Base-by-base conservation (phyloP, 495 filamentous ascomycete species). In the Penicillium steckii region DNA sequence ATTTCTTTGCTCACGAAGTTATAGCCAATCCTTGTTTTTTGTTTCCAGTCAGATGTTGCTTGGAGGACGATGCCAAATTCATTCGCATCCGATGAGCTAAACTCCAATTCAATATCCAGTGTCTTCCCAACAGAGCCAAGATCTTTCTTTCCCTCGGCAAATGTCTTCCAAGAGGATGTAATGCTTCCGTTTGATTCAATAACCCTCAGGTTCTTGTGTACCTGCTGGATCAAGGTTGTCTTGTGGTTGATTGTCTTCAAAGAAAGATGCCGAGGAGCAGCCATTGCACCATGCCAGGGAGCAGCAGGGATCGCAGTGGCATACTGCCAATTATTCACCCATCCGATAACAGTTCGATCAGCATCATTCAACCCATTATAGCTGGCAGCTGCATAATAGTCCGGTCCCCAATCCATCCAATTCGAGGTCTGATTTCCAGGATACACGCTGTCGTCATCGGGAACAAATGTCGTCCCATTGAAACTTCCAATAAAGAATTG, bases 251-350 rank as follows among this genome's bases (percentile, higher is more conserved):
- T 59, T 6, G 60, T 68, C 45, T 55, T 57, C 21, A 71, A 50
- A 1, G 60, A 50, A 61, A 77, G 42, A 61, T 67, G n/a, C 25
- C 80, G 68, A 8, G 80, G 78, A 3, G 78, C 53, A 18, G 70
- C 61, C 81, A 82, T 82, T 8, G 73, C 57, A 33, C 73, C 75
- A 8, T 81, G 71, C 74, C 76, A 85, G 13, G 72, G 66, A 54
- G 75, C 68, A 3, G 66, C 66, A 1, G 69, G 70, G 12, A 66
- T 64, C 2, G 35, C 43, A 1, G 22, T 22, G 0, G 43, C 68
- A 51, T 84, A 85, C 55, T 85, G 76, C 81, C 82, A 84, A 53
- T 85, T 85, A 41, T 71, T 79, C 49, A 82, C 80, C 82, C 82
- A 85, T 4, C 71, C 76, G 30, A 85, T 71, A 25, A 77, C 57